A percentile compares a stretch with the other conserved stretches of the same genome.
These are phyloP conservation scores for Coccomyxa sp. DNA, from an alignment of 139 green algal genomes.

Conservation along the genomic window DNA sequence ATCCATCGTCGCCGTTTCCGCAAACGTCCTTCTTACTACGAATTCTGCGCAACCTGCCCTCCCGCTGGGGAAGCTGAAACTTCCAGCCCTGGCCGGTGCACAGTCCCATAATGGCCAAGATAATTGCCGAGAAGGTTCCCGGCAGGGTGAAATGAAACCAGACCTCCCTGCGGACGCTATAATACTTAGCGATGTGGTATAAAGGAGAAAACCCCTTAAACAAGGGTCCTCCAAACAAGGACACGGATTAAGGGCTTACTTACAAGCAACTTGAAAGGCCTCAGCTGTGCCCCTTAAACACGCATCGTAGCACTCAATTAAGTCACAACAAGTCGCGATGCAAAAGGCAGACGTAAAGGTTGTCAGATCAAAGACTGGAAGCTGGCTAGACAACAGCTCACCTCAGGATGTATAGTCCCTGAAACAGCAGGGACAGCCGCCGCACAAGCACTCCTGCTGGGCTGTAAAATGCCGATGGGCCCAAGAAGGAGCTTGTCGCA, in stretches of 20 bases:
- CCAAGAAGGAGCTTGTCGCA: slow-evolving; percentile 9
- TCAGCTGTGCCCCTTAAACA: too few relatives aligned
- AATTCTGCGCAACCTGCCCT: not conserved
- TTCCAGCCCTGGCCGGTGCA: slow-evolving; percentile 40
- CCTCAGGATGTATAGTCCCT: slow-evolving; percentile 34
- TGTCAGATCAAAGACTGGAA: not conserved
- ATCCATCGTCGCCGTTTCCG: too few relatives aligned
- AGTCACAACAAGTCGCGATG: too few relatives aligned
- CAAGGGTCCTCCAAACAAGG: too few relatives aligned
- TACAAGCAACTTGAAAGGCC: too few relatives aligned
- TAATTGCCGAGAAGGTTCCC: slow-evolving; percentile 60
- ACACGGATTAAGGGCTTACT: too few relatives aligned
- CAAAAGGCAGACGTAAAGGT: too few relatives aligned
- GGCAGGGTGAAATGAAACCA: slow-evolving; percentile 57
- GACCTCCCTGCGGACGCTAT: slow-evolving; percentile 56
- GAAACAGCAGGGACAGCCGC: slow-evolving; percentile 16
- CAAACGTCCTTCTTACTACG: not conserved
- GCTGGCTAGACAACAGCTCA: not conserved
- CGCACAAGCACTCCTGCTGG: slow-evolving; percentile 13
- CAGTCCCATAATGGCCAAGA: slow-evolving; percentile 26
- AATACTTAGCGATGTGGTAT: too few relatives aligned
- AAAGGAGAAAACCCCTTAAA: too few relatives aligned
- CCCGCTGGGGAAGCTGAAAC: slow-evolving; percentile 7
- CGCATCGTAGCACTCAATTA: too few relatives aligned
- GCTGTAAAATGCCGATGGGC: slow-evolving; percentile 2